Evolutionary conservation across 345 rosid genomes (phyloP).

Genomic region (Abelmoschus esculentus): DNA sequence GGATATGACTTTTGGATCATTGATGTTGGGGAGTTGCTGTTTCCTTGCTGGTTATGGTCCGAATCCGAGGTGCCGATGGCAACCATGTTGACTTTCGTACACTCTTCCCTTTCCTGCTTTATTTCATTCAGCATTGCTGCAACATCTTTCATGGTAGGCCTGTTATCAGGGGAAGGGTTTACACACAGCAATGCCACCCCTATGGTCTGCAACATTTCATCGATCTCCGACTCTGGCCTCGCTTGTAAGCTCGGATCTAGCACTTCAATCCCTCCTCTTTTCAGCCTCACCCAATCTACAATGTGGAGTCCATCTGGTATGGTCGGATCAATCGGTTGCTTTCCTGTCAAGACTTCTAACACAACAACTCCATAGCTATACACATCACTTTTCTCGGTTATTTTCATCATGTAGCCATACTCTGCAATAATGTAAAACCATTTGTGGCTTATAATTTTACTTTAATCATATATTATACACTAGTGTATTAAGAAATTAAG

Average conservation of each 20-base stretch:
- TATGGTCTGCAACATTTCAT: slow-evolving; percentile 58
- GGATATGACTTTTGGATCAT: slow-evolving; percentile 19
- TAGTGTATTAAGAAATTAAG: background rate
- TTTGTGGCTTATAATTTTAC: background rate
- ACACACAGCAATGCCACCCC: slow-evolving; percentile 70
- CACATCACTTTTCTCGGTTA: slow-evolving; percentile 82
- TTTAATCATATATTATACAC: background rate
- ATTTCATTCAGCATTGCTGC: slow-evolving; percentile 63
- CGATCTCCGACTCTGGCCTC: slow-evolving; percentile 44
- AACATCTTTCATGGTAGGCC: slow-evolving; percentile 72
- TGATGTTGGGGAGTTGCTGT: slow-evolving; percentile 16
- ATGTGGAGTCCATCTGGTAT: slow-evolving; percentile 68
- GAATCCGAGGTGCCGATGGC: slow-evolving; percentile 15
- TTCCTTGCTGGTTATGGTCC: slow-evolving; percentile 17
- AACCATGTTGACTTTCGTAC: slow-evolving; percentile 29
- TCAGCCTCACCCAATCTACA: slow-evolving; percentile 63
- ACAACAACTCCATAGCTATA: slow-evolving; percentile 91
- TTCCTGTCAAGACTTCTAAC: slow-evolving; percentile 73
- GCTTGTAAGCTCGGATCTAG: slow-evolving; percentile 33
- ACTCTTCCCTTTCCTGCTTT: slow-evolving; percentile 52
- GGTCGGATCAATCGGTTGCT: slow-evolving; percentile 84
- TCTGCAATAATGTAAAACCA: slow-evolving; percentile 28
- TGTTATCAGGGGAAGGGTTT: slow-evolving; percentile 44
- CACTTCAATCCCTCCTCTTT: slow-evolving; percentile 35
- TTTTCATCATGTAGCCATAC: slow-evolving; percentile 82